phyloP scores from a whole-genome alignment of 129 eudicot genomes.

The Pulicaria dysenterica region DNA sequence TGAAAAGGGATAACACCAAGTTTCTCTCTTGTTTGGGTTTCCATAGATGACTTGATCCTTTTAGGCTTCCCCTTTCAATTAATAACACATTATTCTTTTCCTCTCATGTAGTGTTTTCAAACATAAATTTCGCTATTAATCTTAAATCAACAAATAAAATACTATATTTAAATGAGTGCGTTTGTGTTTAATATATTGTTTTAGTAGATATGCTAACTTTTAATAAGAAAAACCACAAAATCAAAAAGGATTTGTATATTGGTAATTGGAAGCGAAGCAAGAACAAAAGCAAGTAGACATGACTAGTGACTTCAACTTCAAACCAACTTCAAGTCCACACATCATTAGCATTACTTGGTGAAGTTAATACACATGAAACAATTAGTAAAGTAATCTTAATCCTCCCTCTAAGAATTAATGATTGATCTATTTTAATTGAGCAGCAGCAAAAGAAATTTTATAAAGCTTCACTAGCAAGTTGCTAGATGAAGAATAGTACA shows the following conservation, averaged over 20 bases:
- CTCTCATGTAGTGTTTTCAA: slow-evolving; percentile 13
- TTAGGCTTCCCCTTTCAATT: slow-evolving; percentile 16
- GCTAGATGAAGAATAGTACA: no score
- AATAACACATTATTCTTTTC: slow-evolving; percentile 36
- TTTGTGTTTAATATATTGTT: neutral
- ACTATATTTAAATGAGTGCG: neutral
- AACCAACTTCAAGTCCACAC: slow-evolving; percentile 13
- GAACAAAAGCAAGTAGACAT: slow-evolving; percentile 9
- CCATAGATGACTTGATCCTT: slow-evolving; percentile 37
- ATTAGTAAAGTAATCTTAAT: neutral
- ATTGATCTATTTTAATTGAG: no score
- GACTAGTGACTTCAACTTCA: slow-evolving; percentile 9
- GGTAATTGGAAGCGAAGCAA: slow-evolving; percentile 10
- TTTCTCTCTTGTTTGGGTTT: slow-evolving; percentile 33
- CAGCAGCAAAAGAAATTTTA: no score
- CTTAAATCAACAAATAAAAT: neutral
- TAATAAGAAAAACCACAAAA: neutral
- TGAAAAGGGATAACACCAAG: slow-evolving; percentile 26
- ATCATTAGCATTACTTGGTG: neutral
- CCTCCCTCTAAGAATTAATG: no score
- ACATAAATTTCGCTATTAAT: neutral
- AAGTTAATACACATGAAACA: neutral
- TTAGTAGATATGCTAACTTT: neutral
- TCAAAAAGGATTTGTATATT: neutral
- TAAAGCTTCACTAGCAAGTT: no score